A percentile compares a stretch with the other conserved stretches of the same genome.
Evolutionary conservation across 2,329 filamentous ascomycete genomes (phyloP).

Genomic region (Myriosclerotinia curreyana): DNA sequence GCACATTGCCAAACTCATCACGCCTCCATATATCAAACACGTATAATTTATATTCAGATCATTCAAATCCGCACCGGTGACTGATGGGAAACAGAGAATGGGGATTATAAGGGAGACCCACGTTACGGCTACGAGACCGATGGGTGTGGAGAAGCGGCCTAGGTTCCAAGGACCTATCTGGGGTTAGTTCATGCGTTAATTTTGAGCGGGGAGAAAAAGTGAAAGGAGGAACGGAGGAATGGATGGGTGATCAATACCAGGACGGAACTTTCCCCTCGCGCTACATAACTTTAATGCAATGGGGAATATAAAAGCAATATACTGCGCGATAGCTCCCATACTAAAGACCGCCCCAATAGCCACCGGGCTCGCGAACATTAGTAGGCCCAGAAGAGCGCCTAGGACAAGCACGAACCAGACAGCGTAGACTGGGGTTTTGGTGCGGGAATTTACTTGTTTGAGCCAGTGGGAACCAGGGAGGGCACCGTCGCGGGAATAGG

Average conservation of each 20-base stretch:
- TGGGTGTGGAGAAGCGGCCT: slow-evolving; percentile 55
- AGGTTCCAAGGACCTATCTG: slow-evolving; percentile 58
- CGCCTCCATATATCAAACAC: slow-evolving; percentile 61
- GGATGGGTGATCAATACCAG: slow-evolving; percentile 45
- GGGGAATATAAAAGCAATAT: slow-evolving; percentile 58
- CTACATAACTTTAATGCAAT: slow-evolving; percentile 58
- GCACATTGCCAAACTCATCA: slow-evolving; percentile 56
- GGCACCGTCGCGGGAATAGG: slow-evolving; percentile 69
- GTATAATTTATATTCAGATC: slow-evolving; percentile 64
- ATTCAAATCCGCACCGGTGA: slow-evolving; percentile 53
- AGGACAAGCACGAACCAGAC: slow-evolving; percentile 64
- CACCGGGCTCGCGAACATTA: slow-evolving; percentile 61
- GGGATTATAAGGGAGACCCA: slow-evolving; percentile 68
- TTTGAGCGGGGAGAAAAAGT: background rate
- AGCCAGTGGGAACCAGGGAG: slow-evolving; percentile 60
- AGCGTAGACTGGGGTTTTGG: slow-evolving; percentile 66
- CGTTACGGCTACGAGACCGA: slow-evolving; percentile 53
- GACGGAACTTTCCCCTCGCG: slow-evolving; percentile 61
- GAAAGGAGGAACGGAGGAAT: background rate
- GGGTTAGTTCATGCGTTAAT: background rate
- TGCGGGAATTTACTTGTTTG: slow-evolving; percentile 57
- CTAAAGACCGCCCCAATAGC: slow-evolving; percentile 67
- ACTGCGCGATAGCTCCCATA: slow-evolving; percentile 66
- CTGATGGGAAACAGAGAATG: slow-evolving; percentile 62
- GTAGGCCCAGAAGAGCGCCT: slow-evolving; percentile 57